phyloP scores from a whole-genome alignment of 192 early-diverging fungal genomes.

The Coemansia asiatica region DNA sequence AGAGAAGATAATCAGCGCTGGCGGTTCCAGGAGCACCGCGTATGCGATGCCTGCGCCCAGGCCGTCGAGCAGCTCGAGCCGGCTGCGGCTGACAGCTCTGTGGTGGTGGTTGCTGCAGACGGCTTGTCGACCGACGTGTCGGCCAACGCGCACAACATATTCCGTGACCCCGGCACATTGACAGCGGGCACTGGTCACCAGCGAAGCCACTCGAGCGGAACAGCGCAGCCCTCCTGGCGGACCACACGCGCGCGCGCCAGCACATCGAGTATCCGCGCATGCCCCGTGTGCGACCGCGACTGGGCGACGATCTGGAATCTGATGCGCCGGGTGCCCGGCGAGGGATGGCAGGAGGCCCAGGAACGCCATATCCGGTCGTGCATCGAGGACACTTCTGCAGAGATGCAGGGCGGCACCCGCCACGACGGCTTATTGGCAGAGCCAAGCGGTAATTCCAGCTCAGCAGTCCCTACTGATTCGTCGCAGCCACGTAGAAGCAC shows the following conservation, averaged over 20 bases:
- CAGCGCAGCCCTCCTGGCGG: background rate
- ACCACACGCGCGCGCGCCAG: slow-evolving; percentile 17
- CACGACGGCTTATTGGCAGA: slow-evolving; percentile 5
- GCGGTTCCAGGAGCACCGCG: slow-evolving; percentile 55
- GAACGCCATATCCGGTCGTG: slow-evolving; percentile 48
- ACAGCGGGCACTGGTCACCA: background rate
- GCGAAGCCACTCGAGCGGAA: background rate
- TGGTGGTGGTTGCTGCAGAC: slow-evolving; percentile 9
- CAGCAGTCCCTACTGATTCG: background rate
- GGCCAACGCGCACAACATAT: slow-evolving; percentile 44
- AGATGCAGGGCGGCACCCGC: slow-evolving; percentile 35
- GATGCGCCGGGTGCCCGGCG: slow-evolving; percentile 39
- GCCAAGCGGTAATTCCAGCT: slow-evolving; percentile 4
- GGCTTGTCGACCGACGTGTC: slow-evolving; percentile 12
- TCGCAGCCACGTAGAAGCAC: slow-evolving; percentile 21
- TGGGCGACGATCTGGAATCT: slow-evolving; percentile 40
- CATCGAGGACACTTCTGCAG: slow-evolving; percentile 42
- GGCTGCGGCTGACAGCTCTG: slow-evolving; percentile 12
- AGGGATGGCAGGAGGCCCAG: slow-evolving; percentile 54
- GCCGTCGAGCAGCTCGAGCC: slow-evolving; percentile 31
- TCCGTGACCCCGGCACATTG: background rate
- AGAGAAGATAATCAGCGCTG: slow-evolving; percentile 9
- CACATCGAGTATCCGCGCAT: slow-evolving; percentile 36
- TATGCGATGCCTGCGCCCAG: slow-evolving; percentile 59
- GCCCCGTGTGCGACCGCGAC: slow-evolving; percentile 43